Evolutionary conservation across 352 stramenopile species (phyloP), one percentile per base, ranked within the genome.

Genomic region (Blastocystis hominis): DNA sequence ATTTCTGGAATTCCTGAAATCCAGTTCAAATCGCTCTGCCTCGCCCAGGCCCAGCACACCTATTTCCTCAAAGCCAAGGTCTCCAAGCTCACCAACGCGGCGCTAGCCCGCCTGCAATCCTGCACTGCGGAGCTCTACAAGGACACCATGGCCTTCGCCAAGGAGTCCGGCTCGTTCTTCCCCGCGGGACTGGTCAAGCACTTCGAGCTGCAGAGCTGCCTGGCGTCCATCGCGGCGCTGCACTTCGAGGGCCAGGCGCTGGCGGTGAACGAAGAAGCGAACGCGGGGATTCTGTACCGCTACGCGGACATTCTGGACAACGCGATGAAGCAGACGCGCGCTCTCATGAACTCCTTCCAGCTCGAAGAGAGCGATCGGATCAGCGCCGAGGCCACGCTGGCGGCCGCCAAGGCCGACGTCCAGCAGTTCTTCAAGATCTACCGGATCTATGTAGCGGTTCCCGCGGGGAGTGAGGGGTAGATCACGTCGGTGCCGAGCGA

Each of bases 151-250:
- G 72, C 66, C 15, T 10, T 47, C 15, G 54, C 50, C 0, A 84
- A 84, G 72, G 40, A 64, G 20, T 68, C 17, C 38, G 6, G 13
- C 50, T 9, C 17, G 2, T 84, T 68, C 30, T 84, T 84, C 72
- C 72, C 72, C 9, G 36, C 5, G 30, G 47, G 47, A 30, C 15
- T 84, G 20, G 36, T 68, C 3, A 84, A 84, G 50, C 72, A 84
- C 40, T 84, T 84, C 50, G 72, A 84, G 46, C 62, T 84, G 30
- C 50, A 84, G 42, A 53, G n/a, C 38, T 53, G 30, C 15, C 72
- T 84, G 2, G 36, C 54, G 4, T 15, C 36, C 3, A 9, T 84
- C 34, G 30, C 15, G n/a, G 42, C 72, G 1, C 55, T 84, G 46
- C 72, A 84, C 36, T 84, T 54, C 47, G 24, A 66, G 34, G 72